Percentiles rank a stretch among this genome's conserved stretches.
phyloP scores from a whole-genome alignment of 371 early-diverging fungal genomes.

The Choanephora cucurbitarum region DNA sequence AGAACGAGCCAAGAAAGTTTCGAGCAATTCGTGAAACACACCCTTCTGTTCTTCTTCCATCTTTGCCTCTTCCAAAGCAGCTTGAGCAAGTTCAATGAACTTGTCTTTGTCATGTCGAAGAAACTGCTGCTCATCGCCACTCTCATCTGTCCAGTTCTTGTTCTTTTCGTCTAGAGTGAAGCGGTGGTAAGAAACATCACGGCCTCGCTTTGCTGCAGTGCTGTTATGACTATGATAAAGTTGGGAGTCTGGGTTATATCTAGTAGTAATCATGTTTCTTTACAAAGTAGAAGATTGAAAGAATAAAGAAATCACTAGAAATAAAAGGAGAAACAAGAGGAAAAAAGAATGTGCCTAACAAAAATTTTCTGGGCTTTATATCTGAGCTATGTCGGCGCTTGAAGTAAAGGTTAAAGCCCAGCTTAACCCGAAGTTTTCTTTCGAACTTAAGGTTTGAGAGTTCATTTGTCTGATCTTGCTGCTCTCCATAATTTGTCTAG shows the following conservation, averaged over 20 bases:
- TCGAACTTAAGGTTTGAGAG: too few species aligned
- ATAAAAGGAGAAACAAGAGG: background rate
- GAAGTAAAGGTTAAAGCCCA: too few species aligned
- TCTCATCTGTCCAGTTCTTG: conserved; percentile 24
- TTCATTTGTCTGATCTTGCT: too few species aligned
- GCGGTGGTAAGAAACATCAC: conserved; percentile 12
- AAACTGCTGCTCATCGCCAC: conserved; percentile 19
- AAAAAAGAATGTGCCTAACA: background rate
- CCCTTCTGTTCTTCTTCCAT: conserved; percentile 43
- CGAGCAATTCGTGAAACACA: conserved; percentile 36
- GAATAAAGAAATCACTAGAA: conserved; percentile 1
- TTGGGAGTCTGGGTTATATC: conserved; percentile 5
- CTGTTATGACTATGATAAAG: background rate
- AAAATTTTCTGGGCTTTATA: background rate
- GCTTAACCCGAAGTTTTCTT: too few species aligned
- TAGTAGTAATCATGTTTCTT: conserved; percentile 18
- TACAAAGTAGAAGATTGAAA: background rate
- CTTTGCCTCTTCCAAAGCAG: conserved; percentile 40
- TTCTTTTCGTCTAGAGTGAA: conserved; percentile 17
- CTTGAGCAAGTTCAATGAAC: conserved; percentile 41
- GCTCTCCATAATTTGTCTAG: too few species aligned
- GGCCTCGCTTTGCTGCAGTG: conserved; percentile 1
- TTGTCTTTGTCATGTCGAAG: conserved; percentile 24
- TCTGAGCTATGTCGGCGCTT: background rate
- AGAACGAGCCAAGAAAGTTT: conserved; percentile 31